Base-by-base conservation (phyloP, 2,329 filamentous ascomycete species). In the Fusarium sp. region DNA sequence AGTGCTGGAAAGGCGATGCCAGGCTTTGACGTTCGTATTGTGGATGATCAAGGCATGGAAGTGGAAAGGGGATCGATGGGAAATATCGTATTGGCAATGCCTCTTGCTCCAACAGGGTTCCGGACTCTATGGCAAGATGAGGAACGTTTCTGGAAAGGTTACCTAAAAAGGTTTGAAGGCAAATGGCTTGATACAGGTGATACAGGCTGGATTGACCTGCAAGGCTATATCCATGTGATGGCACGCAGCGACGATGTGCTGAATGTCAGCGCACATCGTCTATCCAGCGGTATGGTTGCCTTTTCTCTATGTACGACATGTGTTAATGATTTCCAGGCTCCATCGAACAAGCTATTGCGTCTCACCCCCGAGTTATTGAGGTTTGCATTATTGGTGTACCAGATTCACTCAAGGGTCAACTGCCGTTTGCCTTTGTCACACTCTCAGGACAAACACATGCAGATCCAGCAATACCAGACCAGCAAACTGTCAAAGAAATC, bases 181-280 rank as follows among this genome's bases (percentile, higher is more conserved):
- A 87, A 87, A 71, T 97, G 93, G 92, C 79, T 97, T 43, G 94
- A 98, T 75, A 97, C 94, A 0, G 95, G 94, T 3, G 94, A 98
- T 76, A 91, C 93, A 1, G 94, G 95, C 0, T 89, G 94, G 83
- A 88, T 97, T 58, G 94, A 97, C 75, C 78, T 85, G 15, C 90
- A 95, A 40, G 87, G 87, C 6, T 89, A 89, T 71, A 84, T 90
- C 40, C 85, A 87, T 68, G 87, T 90, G 70, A 89, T 90, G 87
- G 85, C 85, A 40, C 80, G 88, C 40, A 84, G 82, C 32, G 94
- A 97, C 80, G 94, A 97, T 77, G 91, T 97, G 62, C 94, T 97
- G 75, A 97, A 97, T 75, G 94, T 97, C n/a, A 94, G 94, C 40
- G 94, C 94, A 7, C 94, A 97, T 81, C 88, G 94, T 15, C 90